Conservation (phyloP, 768 basidiomycete genomes). For the Pleurotus tuoliensis region DNA sequence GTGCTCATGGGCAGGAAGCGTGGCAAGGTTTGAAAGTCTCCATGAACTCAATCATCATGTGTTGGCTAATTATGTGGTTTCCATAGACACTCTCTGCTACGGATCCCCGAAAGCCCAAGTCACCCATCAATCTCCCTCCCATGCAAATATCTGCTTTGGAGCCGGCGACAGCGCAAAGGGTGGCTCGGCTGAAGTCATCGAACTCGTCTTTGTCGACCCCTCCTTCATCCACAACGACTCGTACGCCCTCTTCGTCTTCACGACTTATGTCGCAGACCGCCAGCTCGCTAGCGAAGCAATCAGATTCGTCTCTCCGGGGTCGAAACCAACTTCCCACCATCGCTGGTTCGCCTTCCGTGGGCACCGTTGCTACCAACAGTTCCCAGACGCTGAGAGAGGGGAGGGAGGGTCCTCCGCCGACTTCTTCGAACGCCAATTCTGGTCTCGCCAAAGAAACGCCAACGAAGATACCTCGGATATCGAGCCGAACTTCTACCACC, state of each 20-base stretch:
- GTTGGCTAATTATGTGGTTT: constrained; percentile 6
- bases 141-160: constrained; percentile 88
- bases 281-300: constrained; percentile 85
- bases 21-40: constrained; percentile 64
- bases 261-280: constrained; percentile 77
- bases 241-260: constrained; percentile 49
- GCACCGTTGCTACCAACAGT: constrained; percentile 47
- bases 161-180: constrained; percentile 75
- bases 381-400: constrained; percentile 46
- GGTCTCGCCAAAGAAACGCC: constrained; percentile 76
- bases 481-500: constrained; percentile 75
- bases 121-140: constrained; percentile 75
- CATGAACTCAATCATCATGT: not conserved
- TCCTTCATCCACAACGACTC: constrained; percentile 30
- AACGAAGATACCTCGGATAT: constrained; percentile 90
- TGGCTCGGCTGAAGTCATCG: constrained; percentile 72
- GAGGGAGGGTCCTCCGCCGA: constrained; percentile 50
- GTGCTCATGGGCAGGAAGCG: constrained; percentile 84
- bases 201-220: constrained; percentile 43
- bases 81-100: constrained; percentile 77
- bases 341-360: constrained; percentile 90
- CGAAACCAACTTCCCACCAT: constrained; percentile 85
- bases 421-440: constrained; percentile 49
- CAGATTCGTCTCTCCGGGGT: constrained; percentile 74
- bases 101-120: constrained; percentile 72